Percentiles rank a stretch among this genome's conserved stretches.
phyloP scores from a whole-genome alignment of 495 filamentous ascomycete species.

The Tuber melanosporum region DNA sequence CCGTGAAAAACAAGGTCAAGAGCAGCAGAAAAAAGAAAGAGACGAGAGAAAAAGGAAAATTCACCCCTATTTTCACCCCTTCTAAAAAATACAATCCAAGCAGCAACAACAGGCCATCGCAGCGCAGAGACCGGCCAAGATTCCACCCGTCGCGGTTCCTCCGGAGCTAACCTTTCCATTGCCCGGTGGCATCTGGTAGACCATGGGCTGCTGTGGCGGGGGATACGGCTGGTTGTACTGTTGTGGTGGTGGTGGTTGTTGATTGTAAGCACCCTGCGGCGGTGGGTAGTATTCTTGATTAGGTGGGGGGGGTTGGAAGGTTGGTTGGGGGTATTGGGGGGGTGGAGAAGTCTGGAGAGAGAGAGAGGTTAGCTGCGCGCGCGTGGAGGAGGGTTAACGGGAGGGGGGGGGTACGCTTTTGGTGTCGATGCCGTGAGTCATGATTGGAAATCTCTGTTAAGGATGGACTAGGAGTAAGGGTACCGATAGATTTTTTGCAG shows the following conservation, averaged over 20 bases:
- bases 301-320: neutral
- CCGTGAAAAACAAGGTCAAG: neutral
- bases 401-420: neutral
- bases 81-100: conserved; percentile 45
- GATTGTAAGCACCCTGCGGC: neutral
- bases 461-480: neutral
- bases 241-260: neutral
- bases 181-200: conserved; percentile 12
- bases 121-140: conserved; percentile 42
- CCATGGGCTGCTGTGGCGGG: neutral
- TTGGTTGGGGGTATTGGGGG: neutral
- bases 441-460: neutral
- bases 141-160: conserved; percentile 30
- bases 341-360: neutral
- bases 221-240: neutral
- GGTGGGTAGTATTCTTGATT: neutral
- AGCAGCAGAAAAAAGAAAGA: neutral
- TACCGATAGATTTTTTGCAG: neutral
- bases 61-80: neutral
- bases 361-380: neutral
- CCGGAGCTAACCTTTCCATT: conserved; percentile 14
- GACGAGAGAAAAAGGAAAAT: neutral
- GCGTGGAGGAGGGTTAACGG: neutral
- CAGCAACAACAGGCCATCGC: conserved; percentile 46
- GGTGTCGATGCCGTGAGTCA: neutral